Base-by-base conservation (phyloP, 495 filamentous ascomycete species). In the Lasiosphaeria miniovina region DNA sequence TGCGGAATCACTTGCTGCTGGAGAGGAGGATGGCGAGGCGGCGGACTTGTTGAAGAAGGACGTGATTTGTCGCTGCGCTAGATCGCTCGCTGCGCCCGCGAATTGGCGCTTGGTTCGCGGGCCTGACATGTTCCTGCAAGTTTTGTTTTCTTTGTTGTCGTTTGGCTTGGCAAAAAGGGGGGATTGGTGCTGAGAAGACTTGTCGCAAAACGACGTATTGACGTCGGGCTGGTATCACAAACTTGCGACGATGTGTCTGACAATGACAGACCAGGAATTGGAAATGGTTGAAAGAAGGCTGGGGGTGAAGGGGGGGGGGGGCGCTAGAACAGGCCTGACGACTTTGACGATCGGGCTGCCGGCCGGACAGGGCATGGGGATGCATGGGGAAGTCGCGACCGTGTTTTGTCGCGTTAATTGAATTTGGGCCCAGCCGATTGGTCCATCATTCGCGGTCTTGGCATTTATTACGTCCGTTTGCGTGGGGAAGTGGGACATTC, bases 101-200 rank as follows among this genome's bases (percentile, higher is more conserved):
- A 80, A 81, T 59, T 75, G 78, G 51, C 78, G 76, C 69, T 81
- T 81, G 36, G 71, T 73, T 58, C 77, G 69, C 7, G 75, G 74
- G 17, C 63, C 67, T 8, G 78, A 74, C 78, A 80, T 80, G 60
- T 40, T 53, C 55, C 12, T 59, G 33, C 24, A 24, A 49, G 41
- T 34, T 14, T n/a, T 32, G n/a, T 3, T n/a, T 36, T 7, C 32
- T 15, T 15, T 24, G 50, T 52, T 52, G 15, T 52, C 32, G 45
- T 48, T 46, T 38, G 41, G 34, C 45, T 7, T 40, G 55, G 43
- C 36, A 38, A 59, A 59, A 46, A 48, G 1, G 24, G 24, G 24
- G 24, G 24, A 24, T 1, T 24, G 24, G 24, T 24, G 24, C 24
- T 24, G 24, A 24, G 24, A 24, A 24, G 24, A 24, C 24, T 24